Evolutionary conservation across 2,329 filamentous ascomycete species (phyloP).

Genomic region (Aspergillus cejpii): DNA sequence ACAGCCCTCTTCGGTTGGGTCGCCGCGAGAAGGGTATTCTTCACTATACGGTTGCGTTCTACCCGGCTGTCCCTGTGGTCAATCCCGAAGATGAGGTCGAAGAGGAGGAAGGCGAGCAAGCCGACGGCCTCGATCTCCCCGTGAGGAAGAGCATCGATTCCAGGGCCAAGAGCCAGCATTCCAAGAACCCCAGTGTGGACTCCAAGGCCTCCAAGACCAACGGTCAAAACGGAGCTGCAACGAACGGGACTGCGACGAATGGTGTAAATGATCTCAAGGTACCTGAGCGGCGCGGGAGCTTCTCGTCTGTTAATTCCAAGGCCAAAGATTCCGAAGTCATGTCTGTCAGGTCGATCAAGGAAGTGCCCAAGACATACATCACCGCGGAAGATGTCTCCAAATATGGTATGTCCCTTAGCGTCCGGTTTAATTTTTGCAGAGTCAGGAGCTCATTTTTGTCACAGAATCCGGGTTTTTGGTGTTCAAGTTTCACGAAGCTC

Average conservation of each 20-base stretch:
- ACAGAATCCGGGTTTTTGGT: slow-evolving; percentile 83
- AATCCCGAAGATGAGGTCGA: slow-evolving; percentile 68
- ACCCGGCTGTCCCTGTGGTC: slow-evolving; percentile 75
- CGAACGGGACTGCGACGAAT: slow-evolving; percentile 37
- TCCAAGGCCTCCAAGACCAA: slow-evolving; percentile 23
- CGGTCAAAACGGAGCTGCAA: slow-evolving; percentile 15
- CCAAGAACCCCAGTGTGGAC: slow-evolving; percentile 27
- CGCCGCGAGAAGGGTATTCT: slow-evolving; percentile 73
- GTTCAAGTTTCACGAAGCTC: slow-evolving; percentile 87
- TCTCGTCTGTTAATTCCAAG: slow-evolving; percentile 19
- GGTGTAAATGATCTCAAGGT: slow-evolving; percentile 11
- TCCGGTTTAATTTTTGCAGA: too few species aligned
- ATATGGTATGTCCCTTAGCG: slow-evolving; percentile 52
- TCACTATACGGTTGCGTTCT: slow-evolving; percentile 81
- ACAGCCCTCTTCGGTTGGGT: slow-evolving; percentile 64
- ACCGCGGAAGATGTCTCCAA: slow-evolving; percentile 71
- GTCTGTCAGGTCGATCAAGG: slow-evolving; percentile 43
- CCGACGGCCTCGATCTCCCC: slow-evolving; percentile 10
- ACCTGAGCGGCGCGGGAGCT: not conserved
- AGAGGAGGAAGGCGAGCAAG: slow-evolving; percentile 43
- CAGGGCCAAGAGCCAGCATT: slow-evolving; percentile 21
- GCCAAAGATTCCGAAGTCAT: slow-evolving; percentile 43
- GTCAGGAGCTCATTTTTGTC: too few species aligned
- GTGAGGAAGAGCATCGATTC: slow-evolving; percentile 29
- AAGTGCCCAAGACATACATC: slow-evolving; percentile 69